Conservation (phyloP, 2,329 filamentous ascomycete genomes). For the Phialophora macrospora region DNA sequence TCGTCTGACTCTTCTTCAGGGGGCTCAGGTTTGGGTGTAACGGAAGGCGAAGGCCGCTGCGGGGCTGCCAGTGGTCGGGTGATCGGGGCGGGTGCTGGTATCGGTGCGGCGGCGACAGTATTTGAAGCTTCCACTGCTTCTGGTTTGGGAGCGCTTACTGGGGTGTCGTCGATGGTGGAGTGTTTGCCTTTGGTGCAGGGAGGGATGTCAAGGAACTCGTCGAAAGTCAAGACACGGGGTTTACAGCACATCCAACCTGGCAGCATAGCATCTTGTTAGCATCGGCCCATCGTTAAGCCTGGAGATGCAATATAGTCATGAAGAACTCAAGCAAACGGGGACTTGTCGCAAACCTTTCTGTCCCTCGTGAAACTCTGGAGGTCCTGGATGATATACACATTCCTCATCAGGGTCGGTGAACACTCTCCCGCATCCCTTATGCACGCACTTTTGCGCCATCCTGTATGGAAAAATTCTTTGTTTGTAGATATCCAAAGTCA, state of each 20-base stretch:
- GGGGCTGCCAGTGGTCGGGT: conserved; percentile 41
- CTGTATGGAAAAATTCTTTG: not conserved
- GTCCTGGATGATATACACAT: conserved; percentile 90
- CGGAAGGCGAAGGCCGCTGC: conserved; percentile 44
- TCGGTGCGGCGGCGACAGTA: conserved; percentile 29
- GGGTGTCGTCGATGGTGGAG: conserved; percentile 79
- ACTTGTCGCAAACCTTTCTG: conserved; percentile 76
- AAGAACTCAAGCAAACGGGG: not conserved
- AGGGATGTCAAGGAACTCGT: conserved; percentile 92
- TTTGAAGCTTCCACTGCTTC: conserved; percentile 35
- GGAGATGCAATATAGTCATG: not conserved
- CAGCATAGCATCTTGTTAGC: not conserved
- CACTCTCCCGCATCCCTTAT: conserved; percentile 90
- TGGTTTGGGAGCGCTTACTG: conserved; percentile 51
- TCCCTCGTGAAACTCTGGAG: conserved; percentile 94
- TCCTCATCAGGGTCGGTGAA: conserved; percentile 81
- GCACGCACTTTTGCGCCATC: conserved; percentile 74
- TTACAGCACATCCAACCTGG: conserved; percentile 99
- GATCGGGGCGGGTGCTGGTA: conserved; percentile 28
- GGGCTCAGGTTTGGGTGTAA: conserved; percentile 62
- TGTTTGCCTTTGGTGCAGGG: conserved; percentile 94
- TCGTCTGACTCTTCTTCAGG: conserved; percentile 90
- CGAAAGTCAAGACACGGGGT: conserved; percentile 92
- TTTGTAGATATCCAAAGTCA: not conserved
- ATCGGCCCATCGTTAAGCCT: not conserved